Evolutionary conservation across 495 filamentous ascomycete species (phyloP).

Genomic region (Trichoderma asperelloides): DNA sequence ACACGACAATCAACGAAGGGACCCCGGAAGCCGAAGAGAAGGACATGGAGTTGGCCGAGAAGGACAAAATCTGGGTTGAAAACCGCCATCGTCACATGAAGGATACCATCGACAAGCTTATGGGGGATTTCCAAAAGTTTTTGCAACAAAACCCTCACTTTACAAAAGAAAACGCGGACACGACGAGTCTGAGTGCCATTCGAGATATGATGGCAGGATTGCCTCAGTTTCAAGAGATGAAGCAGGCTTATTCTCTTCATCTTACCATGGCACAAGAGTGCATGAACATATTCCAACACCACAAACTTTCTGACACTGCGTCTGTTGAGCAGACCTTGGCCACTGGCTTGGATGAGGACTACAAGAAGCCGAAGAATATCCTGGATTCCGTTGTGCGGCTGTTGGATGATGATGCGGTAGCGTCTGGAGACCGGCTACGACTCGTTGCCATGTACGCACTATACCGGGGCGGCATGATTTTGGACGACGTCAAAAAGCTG

Average conservation of each 20-base stretch:
- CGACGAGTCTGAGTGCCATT: slow-evolving; percentile 78
- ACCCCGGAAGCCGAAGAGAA: slow-evolving; percentile 59
- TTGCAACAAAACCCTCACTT: slow-evolving; percentile 91
- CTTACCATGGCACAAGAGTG: slow-evolving; percentile 97
- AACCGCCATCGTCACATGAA: slow-evolving; percentile 96
- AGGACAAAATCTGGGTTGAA: slow-evolving; percentile 87
- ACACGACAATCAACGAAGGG: slow-evolving; percentile 66
- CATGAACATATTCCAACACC: slow-evolving; percentile 80
- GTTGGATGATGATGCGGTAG: slow-evolving; percentile 69
- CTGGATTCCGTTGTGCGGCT: slow-evolving; percentile 78
- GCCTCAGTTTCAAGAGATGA: slow-evolving; percentile 88
- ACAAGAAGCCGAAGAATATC: slow-evolving; percentile 79
- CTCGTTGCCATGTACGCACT: slow-evolving; percentile 79
- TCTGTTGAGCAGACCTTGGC: slow-evolving; percentile 77
- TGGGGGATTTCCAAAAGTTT: slow-evolving; percentile 86
- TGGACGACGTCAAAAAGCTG: slow-evolving; percentile 75
- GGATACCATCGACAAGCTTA: slow-evolving; percentile 88
- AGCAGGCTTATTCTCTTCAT: slow-evolving; percentile 90
- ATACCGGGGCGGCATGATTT: slow-evolving; percentile 78
- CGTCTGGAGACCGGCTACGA: slow-evolving; percentile 64
- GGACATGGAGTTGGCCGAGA: slow-evolving; percentile 81
- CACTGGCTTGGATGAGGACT: slow-evolving; percentile 89
- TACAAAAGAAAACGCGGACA: slow-evolving; percentile 56
- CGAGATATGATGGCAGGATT: slow-evolving; percentile 94
- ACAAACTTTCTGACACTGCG: slow-evolving; percentile 79